phyloP scores from a whole-genome alignment of 192 early-diverging fungal species.

The Coemansia sp. region DNA sequence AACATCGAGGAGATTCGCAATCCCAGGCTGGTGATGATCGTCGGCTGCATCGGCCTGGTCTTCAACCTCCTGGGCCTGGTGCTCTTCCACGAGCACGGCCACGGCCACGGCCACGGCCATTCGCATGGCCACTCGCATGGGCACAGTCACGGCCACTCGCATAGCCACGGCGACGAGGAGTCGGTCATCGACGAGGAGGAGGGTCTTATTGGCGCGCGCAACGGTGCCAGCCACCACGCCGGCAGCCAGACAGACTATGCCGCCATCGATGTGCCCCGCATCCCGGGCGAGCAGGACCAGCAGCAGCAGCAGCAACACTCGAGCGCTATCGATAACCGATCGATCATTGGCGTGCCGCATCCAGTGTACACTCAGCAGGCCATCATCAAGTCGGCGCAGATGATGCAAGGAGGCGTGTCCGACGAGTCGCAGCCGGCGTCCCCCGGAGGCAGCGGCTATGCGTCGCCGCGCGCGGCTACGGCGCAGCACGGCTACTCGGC shows the following conservation, averaged over 20 bases:
- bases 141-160: slow-evolving; percentile 35
- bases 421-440: slow-evolving; percentile 8
- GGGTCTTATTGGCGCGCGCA: slow-evolving; percentile 13
- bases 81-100: slow-evolving; percentile 74
- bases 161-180: slow-evolving; percentile 38
- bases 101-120: slow-evolving; percentile 58
- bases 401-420: slow-evolving; percentile 16
- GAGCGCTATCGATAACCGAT: slow-evolving; percentile 38
- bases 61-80: slow-evolving; percentile 79
- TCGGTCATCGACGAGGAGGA: slow-evolving; percentile 30
- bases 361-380: slow-evolving; percentile 54
- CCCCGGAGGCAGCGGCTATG: slow-evolving; percentile 8
- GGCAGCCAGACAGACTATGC: slow-evolving; percentile 15
- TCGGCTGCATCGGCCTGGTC: slow-evolving; percentile 71
- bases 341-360: slow-evolving; percentile 53
- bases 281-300: background rate
- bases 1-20: slow-evolving; percentile 63
- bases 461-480: slow-evolving; percentile 13
- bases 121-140: slow-evolving; percentile 53
- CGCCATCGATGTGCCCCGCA: slow-evolving; percentile 12
- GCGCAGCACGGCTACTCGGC: too few relatives aligned
- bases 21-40: slow-evolving; percentile 71
- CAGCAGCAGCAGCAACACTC: slow-evolving; percentile 18
- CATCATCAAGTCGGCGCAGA: slow-evolving; percentile 47
- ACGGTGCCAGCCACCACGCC: background rate